These are phyloP conservation scores for Diaporthe citri DNA, from an alignment of 2,329 filamentous ascomycete genomes.

Conservation along the genomic window DNA sequence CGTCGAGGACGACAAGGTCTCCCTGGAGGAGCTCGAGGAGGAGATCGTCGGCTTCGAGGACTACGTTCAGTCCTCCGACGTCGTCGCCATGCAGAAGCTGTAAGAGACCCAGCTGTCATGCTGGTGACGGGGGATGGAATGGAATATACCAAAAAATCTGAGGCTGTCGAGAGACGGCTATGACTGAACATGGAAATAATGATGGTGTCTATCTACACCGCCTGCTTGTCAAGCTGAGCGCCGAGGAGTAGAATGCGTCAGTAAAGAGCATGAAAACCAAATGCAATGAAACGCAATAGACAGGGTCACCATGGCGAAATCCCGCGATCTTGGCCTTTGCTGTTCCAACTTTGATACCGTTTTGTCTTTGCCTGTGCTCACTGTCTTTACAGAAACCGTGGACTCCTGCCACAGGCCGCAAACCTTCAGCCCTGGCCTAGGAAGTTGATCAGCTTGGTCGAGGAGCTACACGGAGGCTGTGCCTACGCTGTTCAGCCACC, in stretches of 20 bases:
- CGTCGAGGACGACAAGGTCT: constrained; percentile 97
- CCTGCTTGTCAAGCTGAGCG: constrained; percentile 11
- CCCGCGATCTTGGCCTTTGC: background rate
- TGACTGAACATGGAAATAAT: constrained; percentile 36
- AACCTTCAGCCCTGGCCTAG: background rate
- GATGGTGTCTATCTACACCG: constrained; percentile 26
- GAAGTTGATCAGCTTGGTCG: background rate
- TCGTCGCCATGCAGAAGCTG: constrained; percentile 93
- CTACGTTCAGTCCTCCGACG: constrained; percentile 93
- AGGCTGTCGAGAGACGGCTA: constrained; percentile 19
- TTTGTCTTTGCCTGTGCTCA: background rate
- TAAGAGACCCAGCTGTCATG: constrained; percentile 60
- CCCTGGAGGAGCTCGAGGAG: constrained; percentile 86
- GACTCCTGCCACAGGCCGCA: background rate
- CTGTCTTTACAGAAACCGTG: background rate
- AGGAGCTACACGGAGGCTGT: background rate
- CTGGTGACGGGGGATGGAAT: background rate
- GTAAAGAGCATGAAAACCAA: constrained; percentile 24
- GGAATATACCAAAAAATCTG: constrained; percentile 19
- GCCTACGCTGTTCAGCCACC: background rate
- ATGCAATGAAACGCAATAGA: constrained; percentile 30
- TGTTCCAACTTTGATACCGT: background rate
- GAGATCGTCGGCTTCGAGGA: constrained; percentile 89
- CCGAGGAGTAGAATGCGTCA: constrained; percentile 20
- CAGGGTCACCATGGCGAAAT: constrained; percentile 8